These are phyloP conservation scores for Botrytis elliptica DNA, from an alignment of 2,329 filamentous ascomycete genomes.

Conservation along the genomic window DNA sequence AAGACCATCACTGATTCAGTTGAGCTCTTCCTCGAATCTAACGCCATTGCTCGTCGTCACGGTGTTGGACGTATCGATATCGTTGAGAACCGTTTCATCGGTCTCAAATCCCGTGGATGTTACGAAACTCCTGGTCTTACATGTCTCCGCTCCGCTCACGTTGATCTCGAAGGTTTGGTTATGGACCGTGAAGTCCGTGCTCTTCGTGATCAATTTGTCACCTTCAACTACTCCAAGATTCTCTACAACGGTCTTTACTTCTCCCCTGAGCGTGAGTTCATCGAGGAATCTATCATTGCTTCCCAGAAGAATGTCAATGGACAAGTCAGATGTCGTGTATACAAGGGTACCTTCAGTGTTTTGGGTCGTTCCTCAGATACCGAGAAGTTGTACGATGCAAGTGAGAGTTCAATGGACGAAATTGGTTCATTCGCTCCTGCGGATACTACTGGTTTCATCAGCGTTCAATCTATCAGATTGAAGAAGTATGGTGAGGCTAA, in stretches of 20 bases:
- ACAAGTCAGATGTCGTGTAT: constrained; percentile 59
- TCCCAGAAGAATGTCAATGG: constrained; percentile 62
- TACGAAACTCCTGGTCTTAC: constrained; percentile 56
- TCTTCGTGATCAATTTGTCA: constrained; percentile 70
- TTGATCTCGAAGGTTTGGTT: constrained; percentile 65
- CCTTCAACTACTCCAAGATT: constrained; percentile 58
- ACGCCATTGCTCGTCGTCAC: constrained; percentile 68
- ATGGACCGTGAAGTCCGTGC: constrained; percentile 67
- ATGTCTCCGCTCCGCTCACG: constrained; percentile 39
- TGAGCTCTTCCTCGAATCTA: constrained; percentile 69
- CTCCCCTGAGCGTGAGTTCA: constrained; percentile 68
- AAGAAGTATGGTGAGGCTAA: constrained; percentile 72
- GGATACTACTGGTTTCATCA: constrained; percentile 67
- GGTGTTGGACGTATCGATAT: constrained; percentile 82
- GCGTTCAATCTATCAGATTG: constrained; percentile 61
- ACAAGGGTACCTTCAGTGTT: constrained; percentile 65
- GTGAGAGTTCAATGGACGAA: constrained; percentile 68
- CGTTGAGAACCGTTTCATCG: constrained; percentile 78
- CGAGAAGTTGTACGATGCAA: constrained; percentile 67
- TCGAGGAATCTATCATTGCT: constrained; percentile 62
- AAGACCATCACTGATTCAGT: constrained; percentile 67
- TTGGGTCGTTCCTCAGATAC: constrained; percentile 60
- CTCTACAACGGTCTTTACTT: constrained; percentile 64
- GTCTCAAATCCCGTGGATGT: constrained; percentile 77
- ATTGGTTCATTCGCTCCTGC: constrained; percentile 65